Conservation (phyloP, 1,139 yeast genomes). For the Pichia sp. region DNA sequence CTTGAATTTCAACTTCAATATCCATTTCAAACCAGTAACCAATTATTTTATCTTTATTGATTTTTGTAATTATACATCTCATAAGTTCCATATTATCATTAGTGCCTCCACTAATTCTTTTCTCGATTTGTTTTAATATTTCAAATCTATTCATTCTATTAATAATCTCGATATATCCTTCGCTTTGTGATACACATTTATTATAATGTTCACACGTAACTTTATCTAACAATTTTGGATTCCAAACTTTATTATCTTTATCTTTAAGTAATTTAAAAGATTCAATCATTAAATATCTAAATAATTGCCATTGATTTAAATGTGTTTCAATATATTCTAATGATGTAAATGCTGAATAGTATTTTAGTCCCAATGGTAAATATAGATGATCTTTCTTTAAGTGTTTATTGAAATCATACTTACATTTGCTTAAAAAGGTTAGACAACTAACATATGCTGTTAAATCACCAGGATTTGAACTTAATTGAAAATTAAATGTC, state of each 20-base stretch:
- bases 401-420: constrained; percentile 3
- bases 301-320: constrained; percentile 33
- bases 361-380: constrained; percentile 28
- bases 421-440: constrained; percentile 24
- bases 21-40: constrained; percentile 44
- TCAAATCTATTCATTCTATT: constrained; percentile 12
- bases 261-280: constrained; percentile 7
- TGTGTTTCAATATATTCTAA: constrained; percentile 29
- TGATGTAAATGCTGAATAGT: constrained; percentile 26
- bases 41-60: constrained; percentile 15
- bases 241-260: constrained; percentile 4
- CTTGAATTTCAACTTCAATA: constrained; percentile 39
- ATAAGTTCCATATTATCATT: constrained; percentile 1
- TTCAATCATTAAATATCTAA: constrained; percentile 15
- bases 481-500: constrained; percentile 29
- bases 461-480: constrained; percentile 28
- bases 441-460: constrained; percentile 30
- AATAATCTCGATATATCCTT: constrained; percentile 13
- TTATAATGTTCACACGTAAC: constrained; percentile 13
- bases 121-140: constrained; percentile 2
- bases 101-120: constrained; percentile 15
- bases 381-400: constrained; percentile 1
- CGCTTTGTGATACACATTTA: constrained; percentile 13
- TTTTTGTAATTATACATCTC: constrained; percentile 11
- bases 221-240: constrained; percentile 10